Conservation (phyloP, 106 monocot species). For the Dendrobium huoshanense region DNA sequence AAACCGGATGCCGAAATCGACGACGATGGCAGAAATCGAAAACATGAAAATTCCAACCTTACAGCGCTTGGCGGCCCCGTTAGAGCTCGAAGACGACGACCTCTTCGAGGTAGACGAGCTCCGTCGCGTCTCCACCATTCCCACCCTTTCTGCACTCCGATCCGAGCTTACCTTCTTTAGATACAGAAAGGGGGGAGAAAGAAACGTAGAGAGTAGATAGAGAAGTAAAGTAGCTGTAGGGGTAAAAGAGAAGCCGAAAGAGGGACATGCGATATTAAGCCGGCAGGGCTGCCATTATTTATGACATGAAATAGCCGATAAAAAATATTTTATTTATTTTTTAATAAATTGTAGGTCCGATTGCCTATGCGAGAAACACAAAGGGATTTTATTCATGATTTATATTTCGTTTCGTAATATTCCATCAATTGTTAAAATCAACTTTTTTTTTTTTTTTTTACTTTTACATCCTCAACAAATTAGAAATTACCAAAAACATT, state of each 20-base stretch:
- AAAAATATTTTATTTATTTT: not conserved
- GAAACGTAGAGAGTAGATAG: slow-evolving; percentile 4
- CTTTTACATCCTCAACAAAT: too few relatives aligned
- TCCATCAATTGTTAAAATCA: too few relatives aligned
- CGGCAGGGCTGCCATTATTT: slow-evolving; percentile 6
- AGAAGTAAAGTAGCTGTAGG: slow-evolving; percentile 9
- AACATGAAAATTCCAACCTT: slow-evolving; percentile 28
- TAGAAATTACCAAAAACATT: too few relatives aligned
- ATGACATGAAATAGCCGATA: not conserved
- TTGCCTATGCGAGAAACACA: not conserved
- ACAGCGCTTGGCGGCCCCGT: slow-evolving; percentile 24
- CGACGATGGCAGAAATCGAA: not conserved
- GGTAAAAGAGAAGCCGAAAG: not conserved
- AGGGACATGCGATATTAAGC: slow-evolving; percentile 2
- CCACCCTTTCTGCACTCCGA: not conserved
- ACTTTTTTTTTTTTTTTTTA: too few relatives aligned
- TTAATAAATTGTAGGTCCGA: not conserved
- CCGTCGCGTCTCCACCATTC: slow-evolving; percentile 52
- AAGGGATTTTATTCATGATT: not conserved
- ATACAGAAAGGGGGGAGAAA: not conserved
- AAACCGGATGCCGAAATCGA: slow-evolving; percentile 7
- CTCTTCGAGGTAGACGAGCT: slow-evolving; percentile 32
- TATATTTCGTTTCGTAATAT: not conserved
- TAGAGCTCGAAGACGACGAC: slow-evolving; percentile 11
- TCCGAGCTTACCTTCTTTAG: not conserved